Evolutionary conservation across 2,329 filamentous ascomycete species (phyloP).

Genomic region (Nigrospora oryzae): DNA sequence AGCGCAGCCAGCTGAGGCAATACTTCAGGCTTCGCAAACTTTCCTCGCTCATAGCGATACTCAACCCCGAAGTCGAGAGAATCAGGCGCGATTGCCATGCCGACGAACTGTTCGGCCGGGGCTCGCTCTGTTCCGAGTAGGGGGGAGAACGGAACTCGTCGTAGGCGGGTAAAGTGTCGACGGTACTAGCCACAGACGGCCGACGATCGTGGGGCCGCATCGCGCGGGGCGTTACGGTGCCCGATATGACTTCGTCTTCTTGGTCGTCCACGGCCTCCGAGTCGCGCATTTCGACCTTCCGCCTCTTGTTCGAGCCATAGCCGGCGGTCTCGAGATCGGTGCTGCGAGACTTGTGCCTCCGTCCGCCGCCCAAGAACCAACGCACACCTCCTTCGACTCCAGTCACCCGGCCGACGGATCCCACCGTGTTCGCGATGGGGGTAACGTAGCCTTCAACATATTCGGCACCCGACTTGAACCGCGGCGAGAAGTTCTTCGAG

Average conservation of each 20-base stretch:
- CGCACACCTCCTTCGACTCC: conserved; percentile 82
- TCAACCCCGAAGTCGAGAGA: conserved; percentile 83
- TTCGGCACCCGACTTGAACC: conserved; percentile 82
- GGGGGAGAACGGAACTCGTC: conserved; percentile 69
- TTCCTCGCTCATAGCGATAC: conserved; percentile 84
- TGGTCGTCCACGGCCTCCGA: conserved; percentile 18
- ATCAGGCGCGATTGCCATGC: conserved; percentile 78
- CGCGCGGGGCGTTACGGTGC: conserved; percentile 21
- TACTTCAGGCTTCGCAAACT: conserved; percentile 78
- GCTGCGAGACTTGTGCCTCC: conserved; percentile 38
- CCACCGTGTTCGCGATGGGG: conserved; percentile 79
- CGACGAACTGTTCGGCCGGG: conserved; percentile 12
- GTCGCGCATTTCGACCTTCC: conserved; percentile 36
- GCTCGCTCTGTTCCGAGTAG: conserved; percentile 53
- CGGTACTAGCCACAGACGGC: conserved; percentile 56
- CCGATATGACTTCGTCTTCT: conserved; percentile 15
- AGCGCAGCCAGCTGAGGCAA: conserved; percentile 71
- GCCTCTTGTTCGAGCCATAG: conserved; percentile 45
- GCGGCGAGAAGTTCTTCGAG: conserved; percentile 84
- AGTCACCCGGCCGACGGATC: conserved; percentile 73
- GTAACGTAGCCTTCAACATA: conserved; percentile 84
- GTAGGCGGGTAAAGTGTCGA: conserved; percentile 76
- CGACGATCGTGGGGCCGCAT: conserved; percentile 35
- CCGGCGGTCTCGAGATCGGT: conserved; percentile 37
- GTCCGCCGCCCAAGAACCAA: conserved; percentile 64